These are phyloP conservation scores for Candida ovalis DNA, from an alignment of 805 yeast species.

Conservation along the genomic window DNA sequence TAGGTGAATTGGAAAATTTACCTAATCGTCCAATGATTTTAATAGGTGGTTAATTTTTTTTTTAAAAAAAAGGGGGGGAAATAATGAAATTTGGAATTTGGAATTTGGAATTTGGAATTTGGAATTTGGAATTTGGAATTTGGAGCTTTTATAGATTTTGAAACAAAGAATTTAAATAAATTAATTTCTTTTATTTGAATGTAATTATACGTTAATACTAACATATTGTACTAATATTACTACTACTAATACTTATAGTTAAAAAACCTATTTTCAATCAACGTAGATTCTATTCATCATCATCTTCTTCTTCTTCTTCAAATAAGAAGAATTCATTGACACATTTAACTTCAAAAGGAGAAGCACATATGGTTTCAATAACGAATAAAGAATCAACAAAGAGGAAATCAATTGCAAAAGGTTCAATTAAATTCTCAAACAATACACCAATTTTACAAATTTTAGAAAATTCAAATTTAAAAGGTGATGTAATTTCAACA, in stretches of 20 bases:
- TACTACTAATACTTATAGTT: background rate
- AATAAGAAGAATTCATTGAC: slow-evolving; percentile 31
- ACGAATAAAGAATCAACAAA: slow-evolving; percentile 36
- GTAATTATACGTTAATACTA: too few species aligned
- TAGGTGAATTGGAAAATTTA: slow-evolving; percentile 41
- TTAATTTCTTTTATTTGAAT: too few species aligned
- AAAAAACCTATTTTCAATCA: background rate
- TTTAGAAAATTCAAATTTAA: slow-evolving; percentile 36
- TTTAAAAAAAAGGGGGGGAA: too few species aligned
- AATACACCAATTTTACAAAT: slow-evolving; percentile 31
- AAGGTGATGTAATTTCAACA: slow-evolving; percentile 49
- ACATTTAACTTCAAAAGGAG: slow-evolving; percentile 39
- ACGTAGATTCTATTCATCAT: background rate
- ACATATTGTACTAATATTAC: background rate
- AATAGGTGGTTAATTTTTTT: slow-evolving; percentile 53
- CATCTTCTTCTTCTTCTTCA: background rate
- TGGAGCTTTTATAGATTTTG: too few species aligned
- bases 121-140: too few species aligned
- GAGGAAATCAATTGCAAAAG: slow-evolving; percentile 42
- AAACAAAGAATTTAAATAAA: too few species aligned
- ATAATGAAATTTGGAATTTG: too few species aligned
- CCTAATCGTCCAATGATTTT: slow-evolving; percentile 55
- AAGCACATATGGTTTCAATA: slow-evolving; percentile 44
- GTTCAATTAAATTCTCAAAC: slow-evolving; percentile 39
- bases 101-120: too few species aligned